Percentiles rank a stretch among this genome's conserved stretches.
Conservation (phyloP, 495 filamentous ascomycete species). For the Aspergillus carlsbadensis region DNA sequence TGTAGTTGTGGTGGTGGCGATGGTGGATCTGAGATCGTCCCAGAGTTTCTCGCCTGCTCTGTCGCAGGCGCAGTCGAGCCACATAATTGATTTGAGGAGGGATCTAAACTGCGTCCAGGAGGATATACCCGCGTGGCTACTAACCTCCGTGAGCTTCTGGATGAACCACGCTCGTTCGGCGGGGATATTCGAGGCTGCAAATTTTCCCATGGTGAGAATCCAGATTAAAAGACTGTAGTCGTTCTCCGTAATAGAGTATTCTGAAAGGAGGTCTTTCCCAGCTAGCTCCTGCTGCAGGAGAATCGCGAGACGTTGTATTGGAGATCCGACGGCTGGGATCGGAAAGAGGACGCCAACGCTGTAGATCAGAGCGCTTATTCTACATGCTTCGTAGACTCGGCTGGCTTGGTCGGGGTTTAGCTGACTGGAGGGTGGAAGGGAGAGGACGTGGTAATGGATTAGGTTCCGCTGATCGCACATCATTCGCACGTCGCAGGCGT, state of each 20-base stretch:
- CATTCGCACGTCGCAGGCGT: not conserved
- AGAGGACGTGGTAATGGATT: not conserved
- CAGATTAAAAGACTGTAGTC: not conserved
- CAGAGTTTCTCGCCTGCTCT: conserved; percentile 2
- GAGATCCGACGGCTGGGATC: not conserved
- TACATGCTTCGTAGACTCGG: conserved; percentile 5
- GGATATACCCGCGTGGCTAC: no score
- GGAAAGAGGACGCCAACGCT: conserved; percentile 10
- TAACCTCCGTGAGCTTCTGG: not conserved
- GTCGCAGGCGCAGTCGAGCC: conserved; percentile 8
- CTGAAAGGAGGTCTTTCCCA: not conserved
- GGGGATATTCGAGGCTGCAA: not conserved
- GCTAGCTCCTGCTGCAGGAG: not conserved
- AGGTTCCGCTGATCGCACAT: conserved; percentile 7
- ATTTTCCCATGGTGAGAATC: not conserved
- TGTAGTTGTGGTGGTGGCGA: no score
- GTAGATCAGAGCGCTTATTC: not conserved
- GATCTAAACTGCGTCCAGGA: not conserved
- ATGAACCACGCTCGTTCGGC: conserved; percentile 4
- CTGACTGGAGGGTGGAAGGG: not conserved
- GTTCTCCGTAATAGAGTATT: not conserved
- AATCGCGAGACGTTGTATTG: not conserved
- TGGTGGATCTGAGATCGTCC: not conserved
- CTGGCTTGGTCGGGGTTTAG: not conserved
- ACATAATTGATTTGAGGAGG: not conserved